Evolutionary conservation across 2,329 filamentous ascomycete genomes (phyloP).

Genomic region (Lojkania enalia): DNA sequence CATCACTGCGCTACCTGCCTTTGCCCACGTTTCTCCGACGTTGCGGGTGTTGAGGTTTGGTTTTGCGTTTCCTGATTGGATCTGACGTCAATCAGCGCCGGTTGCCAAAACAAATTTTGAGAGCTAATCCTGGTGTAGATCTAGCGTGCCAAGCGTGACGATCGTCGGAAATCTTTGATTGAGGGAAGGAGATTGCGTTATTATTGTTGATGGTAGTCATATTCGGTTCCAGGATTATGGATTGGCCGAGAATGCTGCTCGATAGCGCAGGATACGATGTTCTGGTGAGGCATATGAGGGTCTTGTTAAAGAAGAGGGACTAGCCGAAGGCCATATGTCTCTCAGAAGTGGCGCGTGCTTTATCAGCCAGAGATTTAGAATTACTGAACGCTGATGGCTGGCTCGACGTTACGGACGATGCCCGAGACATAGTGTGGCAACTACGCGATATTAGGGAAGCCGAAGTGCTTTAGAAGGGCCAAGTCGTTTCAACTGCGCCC

Average conservation of each 20-base stretch:
- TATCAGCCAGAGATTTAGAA: constrained; percentile 47
- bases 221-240: constrained; percentile 1
- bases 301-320: constrained; percentile 35
- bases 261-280: constrained; percentile 20
- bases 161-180: no score
- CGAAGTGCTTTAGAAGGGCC: constrained; percentile 55
- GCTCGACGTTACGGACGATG: constrained; percentile 52
- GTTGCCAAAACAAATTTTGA: constrained; percentile 1
- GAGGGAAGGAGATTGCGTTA: no score
- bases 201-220: no score
- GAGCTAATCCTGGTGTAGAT: constrained; percentile 15
- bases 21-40: background rate
- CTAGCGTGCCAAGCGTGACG: constrained; percentile 13
- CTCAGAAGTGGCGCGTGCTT: constrained; percentile 54
- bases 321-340: constrained; percentile 58
- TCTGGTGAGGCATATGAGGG: constrained; percentile 23
- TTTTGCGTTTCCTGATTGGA: constrained; percentile 15
- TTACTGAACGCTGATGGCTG: constrained; percentile 38
- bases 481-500: constrained; percentile 23
- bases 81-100: constrained; percentile 12
- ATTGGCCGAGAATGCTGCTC: constrained; percentile 26
- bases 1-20: background rate
- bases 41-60: constrained; percentile 15
- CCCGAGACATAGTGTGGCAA: constrained; percentile 50
- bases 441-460: constrained; percentile 47